These are phyloP conservation scores for Fusarium goolgardi DNA, from an alignment of 2,329 filamentous ascomycete species.

Conservation along the genomic window DNA sequence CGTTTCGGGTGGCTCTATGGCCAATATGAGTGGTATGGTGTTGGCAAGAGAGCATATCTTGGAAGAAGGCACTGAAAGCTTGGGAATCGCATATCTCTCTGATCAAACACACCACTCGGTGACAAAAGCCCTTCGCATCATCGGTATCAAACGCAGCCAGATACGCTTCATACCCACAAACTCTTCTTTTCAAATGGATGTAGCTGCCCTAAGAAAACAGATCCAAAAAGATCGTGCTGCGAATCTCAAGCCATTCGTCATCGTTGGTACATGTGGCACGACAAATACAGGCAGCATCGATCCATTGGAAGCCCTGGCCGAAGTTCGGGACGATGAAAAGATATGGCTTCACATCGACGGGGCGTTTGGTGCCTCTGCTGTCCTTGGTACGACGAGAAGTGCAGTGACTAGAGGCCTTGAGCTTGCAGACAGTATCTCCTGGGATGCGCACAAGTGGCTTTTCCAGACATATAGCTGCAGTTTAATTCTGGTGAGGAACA, in stretches of 20 bases:
- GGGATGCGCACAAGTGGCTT: slow-evolving; percentile 24
- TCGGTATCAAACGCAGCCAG: neutral
- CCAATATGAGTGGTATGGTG: slow-evolving; percentile 26
- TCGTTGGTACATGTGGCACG: slow-evolving; percentile 13
- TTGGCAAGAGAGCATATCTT: slow-evolving; percentile 12
- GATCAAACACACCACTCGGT: slow-evolving; percentile 24
- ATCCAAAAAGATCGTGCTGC: slow-evolving; percentile 1
- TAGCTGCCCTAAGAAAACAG: neutral
- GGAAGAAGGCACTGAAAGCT: neutral
- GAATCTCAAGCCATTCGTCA: slow-evolving; percentile 13
- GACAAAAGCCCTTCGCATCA: slow-evolving; percentile 8
- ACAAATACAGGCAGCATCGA: slow-evolving; percentile 20
- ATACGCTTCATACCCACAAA: slow-evolving; percentile 4
- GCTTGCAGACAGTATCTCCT: slow-evolving; percentile 23
- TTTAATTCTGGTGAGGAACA: slow-evolving; percentile 6
- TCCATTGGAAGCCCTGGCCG: neutral
- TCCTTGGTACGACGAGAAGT: neutral
- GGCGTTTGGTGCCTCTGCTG: slow-evolving; percentile 20
- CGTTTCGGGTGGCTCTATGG: slow-evolving; percentile 23
- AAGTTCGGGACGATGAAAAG: neutral
- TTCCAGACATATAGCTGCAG: slow-evolving; percentile 27
- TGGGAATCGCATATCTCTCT: slow-evolving; percentile 13
- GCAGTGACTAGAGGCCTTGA: neutral
- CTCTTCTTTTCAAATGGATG: neutral
- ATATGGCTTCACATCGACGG: slow-evolving; percentile 28